Evolutionary conservation across 1,139 yeast genomes (phyloP), one percentile per base, ranked within the genome.

Genomic region (Saccharomycopsis hybrid): DNA sequence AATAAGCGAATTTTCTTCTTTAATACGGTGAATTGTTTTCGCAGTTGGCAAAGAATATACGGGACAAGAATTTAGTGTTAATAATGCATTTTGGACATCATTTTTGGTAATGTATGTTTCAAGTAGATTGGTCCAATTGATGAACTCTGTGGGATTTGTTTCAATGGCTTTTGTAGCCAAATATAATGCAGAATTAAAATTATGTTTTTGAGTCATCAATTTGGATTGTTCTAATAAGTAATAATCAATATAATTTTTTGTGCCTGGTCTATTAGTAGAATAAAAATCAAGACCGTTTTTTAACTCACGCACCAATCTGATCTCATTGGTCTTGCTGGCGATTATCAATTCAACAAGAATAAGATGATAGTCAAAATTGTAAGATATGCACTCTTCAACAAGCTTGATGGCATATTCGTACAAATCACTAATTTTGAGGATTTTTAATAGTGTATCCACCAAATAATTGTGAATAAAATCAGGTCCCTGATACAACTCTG

Each of bases 61-160:
- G 7, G 97, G 97, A 62, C 96, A 84, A 4, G 96, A 85, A 63
- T 92, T 92, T 57, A 92, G 73, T 0, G 96, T 81, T 48, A 87
- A 67, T 54, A 92, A 71, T 0, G 97, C 97, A 60, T 77, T 80
- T 54, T 80, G 82, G 59, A 77, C 85, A 63, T 88, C 88, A 50
- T 78, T 82, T 55, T 76, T 69, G 49, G 80, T 71, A 41, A 90
- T 83, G 62, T 90, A 86, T 9, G 83, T 81, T 59, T 77, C 74
- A 2, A 88, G 87, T 47, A 92, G 69, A 54, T 75, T 70, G 18
- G 84, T 78, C 98, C 97, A 92, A 4, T 94, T 73, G 55, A 76
- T 75, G 65, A 87, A 90, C 61, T 85, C 95, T 1, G 94, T 81
- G 0, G 97, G 96, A 1, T 90, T 77, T 1, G 90, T 74, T 57